Conservation (phyloP, 345 rosid genomes). For the Hirschfeldia incana region DNA sequence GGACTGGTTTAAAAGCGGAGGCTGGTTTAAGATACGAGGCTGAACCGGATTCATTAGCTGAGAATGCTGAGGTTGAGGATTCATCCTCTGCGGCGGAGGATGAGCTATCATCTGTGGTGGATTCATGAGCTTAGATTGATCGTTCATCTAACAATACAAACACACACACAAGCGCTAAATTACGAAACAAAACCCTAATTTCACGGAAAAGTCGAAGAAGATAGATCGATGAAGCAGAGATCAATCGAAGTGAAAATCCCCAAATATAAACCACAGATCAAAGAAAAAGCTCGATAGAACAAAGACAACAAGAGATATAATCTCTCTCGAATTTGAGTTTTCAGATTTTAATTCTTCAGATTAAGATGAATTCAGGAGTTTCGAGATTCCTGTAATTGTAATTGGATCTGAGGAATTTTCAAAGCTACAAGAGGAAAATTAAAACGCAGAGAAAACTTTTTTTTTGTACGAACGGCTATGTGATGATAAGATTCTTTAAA, state of each 20-base stretch:
- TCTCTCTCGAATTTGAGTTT: slow-evolving; percentile 3
- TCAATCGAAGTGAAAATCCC: neutral
- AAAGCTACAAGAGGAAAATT: too few species aligned
- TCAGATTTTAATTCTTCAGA: slow-evolving; percentile 13
- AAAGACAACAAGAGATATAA: neutral
- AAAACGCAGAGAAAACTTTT: slow-evolving; percentile 16
- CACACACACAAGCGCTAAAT: neutral
- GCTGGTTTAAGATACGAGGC: slow-evolving; percentile 47
- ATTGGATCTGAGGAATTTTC: slow-evolving; percentile 31
- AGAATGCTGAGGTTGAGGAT: slow-evolving; percentile 10
- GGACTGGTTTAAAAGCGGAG: neutral
- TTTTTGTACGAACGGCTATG: slow-evolving; percentile 3
- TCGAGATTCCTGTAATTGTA: slow-evolving; percentile 16
- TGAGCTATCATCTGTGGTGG: slow-evolving; percentile 49
- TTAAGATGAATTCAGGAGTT: neutral
- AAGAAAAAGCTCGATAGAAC: slow-evolving; percentile 1
- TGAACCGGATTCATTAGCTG: slow-evolving; percentile 47
- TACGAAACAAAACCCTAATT: slow-evolving; percentile 19
- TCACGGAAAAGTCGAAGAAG: neutral
- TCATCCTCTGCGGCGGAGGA: slow-evolving; percentile 37
- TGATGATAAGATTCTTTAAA: slow-evolving; percentile 39
- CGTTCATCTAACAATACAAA: slow-evolving; percentile 50
- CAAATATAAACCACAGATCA: slow-evolving; percentile 17
- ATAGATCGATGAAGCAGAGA: slow-evolving; percentile 24
- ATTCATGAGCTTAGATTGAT: slow-evolving; percentile 53